These are phyloP conservation scores for Oryza punctata DNA, from an alignment of 176 grass and related monocot genomes.

Conservation along the genomic window DNA sequence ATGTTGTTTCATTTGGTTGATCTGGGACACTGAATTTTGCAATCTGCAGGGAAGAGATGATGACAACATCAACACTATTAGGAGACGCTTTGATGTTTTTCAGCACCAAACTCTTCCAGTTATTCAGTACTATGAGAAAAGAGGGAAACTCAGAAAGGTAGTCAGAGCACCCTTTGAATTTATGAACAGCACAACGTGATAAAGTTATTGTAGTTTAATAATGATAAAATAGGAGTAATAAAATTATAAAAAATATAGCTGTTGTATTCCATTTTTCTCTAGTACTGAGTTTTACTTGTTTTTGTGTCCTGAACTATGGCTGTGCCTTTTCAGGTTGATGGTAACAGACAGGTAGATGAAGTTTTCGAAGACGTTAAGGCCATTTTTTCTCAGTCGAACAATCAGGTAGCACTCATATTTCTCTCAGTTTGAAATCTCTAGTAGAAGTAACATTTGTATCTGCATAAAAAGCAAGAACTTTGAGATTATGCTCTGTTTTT, in stretches of 20 bases:
- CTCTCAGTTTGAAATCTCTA: constrained; percentile 5
- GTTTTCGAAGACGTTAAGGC: constrained; percentile 64
- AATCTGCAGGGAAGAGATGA: constrained; percentile 50
- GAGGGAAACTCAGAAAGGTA: constrained; percentile 55
- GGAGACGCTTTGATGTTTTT: constrained; percentile 56
- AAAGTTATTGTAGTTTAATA: constrained; percentile 11
- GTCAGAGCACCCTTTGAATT: not conserved
- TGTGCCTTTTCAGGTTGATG: constrained; percentile 48
- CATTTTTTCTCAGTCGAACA: constrained; percentile 35
- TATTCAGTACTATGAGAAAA: constrained; percentile 54
- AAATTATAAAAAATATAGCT: not conserved
- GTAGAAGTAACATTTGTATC: not conserved
- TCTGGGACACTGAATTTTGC: not conserved
- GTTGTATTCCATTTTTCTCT: not conserved
- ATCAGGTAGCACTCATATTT: constrained; percentile 30
- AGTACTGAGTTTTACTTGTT: too few relatives aligned
- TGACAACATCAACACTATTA: constrained; percentile 57
- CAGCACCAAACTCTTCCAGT: constrained; percentile 51
- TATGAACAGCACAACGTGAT: not conserved
- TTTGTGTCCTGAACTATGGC: not conserved
- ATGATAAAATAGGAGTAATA: not conserved
- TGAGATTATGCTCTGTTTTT: not conserved
- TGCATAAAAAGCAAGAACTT: not conserved
- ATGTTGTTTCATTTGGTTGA: not conserved
- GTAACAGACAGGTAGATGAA: constrained; percentile 40